Base-by-base conservation (phyloP, 1,139 yeast species). In the Meyerozyma sp. region DNA sequence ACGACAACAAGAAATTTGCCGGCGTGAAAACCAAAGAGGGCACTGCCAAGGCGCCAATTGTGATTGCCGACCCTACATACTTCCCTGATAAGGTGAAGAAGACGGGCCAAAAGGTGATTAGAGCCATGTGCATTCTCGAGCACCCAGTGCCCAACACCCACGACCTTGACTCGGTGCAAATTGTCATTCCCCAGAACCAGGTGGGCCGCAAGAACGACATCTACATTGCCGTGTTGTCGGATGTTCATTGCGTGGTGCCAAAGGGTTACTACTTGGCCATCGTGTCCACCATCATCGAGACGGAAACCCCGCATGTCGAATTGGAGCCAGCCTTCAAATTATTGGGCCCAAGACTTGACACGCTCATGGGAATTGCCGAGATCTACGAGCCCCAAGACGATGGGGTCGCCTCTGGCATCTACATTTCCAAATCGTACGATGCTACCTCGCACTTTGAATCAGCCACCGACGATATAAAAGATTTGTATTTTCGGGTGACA, bases 51-150 rank as follows among this genome's bases (percentile, higher is more conserved):
- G 96, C 98, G 1, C 96, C 96, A 52, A 73, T 90, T 49, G 95
- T 93, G 36, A 90, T 93, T 70, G 97, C 97, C 30, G 99, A 93
- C 63, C 99, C 99, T 46, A 93, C 98, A 13, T 93, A 93, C 63
- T 93, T 93, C 81, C 97, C 98, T 2, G 88, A 84, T 39, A 84
- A 81, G 66, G 97, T 93, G 47, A 75, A 79, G 61, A 81, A 87
- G 62, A 83, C 93, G 4, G 97, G 96, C 30, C 81, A 84, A 54
- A 82, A 77, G 59, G 96, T 94, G 43, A 90, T 93, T 52, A 81
- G 99, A 62, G 97, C 98, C 45, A 91, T 94, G 76, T 90, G 98
- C 63, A 77, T 93, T 47, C 72, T 94, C 62, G 86, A 91, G 58
- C 97, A 90, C 61, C 95, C 97, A 18, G 76, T 93, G 43, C 87